Base-by-base conservation (phyloP, 2,329 filamentous ascomycete genomes). In the Botryotinia calthae region DNA sequence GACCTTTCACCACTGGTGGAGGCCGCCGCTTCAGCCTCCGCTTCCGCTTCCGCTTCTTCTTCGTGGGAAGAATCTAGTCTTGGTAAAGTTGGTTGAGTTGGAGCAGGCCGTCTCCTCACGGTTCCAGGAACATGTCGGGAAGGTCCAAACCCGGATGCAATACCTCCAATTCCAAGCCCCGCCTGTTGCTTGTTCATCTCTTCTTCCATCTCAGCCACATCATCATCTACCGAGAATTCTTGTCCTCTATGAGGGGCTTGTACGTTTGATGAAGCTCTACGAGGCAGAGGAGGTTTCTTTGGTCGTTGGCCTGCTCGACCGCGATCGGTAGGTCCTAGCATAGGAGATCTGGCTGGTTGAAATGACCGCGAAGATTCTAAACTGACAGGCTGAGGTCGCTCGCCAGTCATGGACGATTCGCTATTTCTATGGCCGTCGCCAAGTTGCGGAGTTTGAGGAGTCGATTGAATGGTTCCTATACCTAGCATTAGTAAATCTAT, bases 171-270 rank as follows among this genome's bases (percentile, higher is more conserved):
- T 79, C 81, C 67, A 79, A 76, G 79, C 71, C 82, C 81, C 63
- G 79, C 76, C 76, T 84, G 82, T 73, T 88, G 84, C 76, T 86
- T 84, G 74, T 82, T 84, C 62, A 83, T 83, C 79, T 94, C 92
- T 75, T 89, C 88, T 79, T 93, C 90, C 31, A 97, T 89, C 82
- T 98, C 95, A 76, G 89, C 87, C 37, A 90, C 85, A 79, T 94
- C 94, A 81, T 98, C 95, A 80, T 98, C 95, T 65, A 93, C 93
- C 0, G 95, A 98, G 83, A 97, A 98, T 74, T 95, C 87, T 75
- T 93, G 92, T 44, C 95, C 93, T 71, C 93, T 91, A 80, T 95
- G 89, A 4, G 94, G 94, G 58, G 89, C 89, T 78, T 89, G 86
- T 34, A 81, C 82, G 72, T 88, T 93, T 37, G 93, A 94, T 1